A percentile compares a stretch with the other conserved stretches of the same genome.
Conservation (phyloP, 108 stramenopile species). For the Skeletonema tropicum region DNA sequence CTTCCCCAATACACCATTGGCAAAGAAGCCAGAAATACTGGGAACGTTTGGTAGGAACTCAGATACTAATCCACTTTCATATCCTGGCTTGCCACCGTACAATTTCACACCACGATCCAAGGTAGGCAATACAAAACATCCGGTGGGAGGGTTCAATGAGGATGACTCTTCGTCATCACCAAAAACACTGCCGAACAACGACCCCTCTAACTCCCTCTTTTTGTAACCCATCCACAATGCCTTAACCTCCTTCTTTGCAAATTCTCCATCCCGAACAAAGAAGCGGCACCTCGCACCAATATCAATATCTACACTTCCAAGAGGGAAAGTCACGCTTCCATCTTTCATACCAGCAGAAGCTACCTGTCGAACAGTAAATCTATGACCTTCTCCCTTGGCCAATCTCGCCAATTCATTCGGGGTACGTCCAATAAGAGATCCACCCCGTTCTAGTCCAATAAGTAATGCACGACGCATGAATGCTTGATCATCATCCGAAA, state of each 20-base stretch:
- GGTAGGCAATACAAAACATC: slow-evolving; percentile 77
- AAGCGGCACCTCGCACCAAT: slow-evolving; percentile 79
- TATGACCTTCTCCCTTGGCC: slow-evolving; percentile 76
- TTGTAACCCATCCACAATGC: slow-evolving; percentile 90
- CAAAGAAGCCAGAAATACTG: slow-evolving; percentile 75
- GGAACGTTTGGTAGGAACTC: slow-evolving; percentile 61
- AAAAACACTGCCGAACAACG: slow-evolving; percentile 31
- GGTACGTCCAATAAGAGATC: slow-evolving; percentile 45
- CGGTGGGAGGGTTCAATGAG: slow-evolving; percentile 52
- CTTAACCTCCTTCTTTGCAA: slow-evolving; percentile 87
- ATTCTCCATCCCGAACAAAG: slow-evolving; percentile 82
- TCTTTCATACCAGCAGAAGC: slow-evolving; percentile 88
- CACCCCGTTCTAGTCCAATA: slow-evolving; percentile 69
- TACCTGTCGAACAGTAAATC: slow-evolving; percentile 78
- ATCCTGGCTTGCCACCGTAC: slow-evolving; percentile 78
- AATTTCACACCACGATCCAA: slow-evolving; percentile 82
- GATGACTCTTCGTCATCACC: not conserved
- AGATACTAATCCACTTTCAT: slow-evolving; percentile 64
- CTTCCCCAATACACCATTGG: slow-evolving; percentile 77
- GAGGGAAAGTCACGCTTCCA: slow-evolving; percentile 78
- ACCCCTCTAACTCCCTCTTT: slow-evolving; percentile 54
- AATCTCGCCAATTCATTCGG: slow-evolving; percentile 70
- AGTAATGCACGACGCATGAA: slow-evolving; percentile 83
- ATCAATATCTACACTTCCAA: slow-evolving; percentile 78
- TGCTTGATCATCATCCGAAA: slow-evolving; percentile 82